A percentile compares a stretch with the other conserved stretches of the same genome.
Evolutionary conservation across 2,329 filamentous ascomycete genomes (phyloP).

Genomic region (Penicillium hordei): DNA sequence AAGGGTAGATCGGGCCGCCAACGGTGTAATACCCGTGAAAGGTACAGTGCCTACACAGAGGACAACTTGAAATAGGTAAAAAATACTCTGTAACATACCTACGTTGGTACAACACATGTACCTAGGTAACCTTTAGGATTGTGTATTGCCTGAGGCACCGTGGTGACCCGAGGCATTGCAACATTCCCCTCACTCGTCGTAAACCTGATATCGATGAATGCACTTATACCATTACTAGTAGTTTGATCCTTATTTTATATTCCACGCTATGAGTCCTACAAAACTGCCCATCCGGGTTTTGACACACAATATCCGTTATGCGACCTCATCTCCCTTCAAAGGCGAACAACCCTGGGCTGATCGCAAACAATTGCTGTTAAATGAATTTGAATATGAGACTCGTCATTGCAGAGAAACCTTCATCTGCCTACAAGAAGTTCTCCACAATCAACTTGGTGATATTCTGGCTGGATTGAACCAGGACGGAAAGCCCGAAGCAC

Average conservation of each 20-base stretch:
- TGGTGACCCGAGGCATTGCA: background rate
- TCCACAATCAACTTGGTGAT: constrained; percentile 54
- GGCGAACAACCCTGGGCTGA: constrained; percentile 54
- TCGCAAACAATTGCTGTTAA: constrained; percentile 48
- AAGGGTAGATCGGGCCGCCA: background rate
- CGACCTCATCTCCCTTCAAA: constrained; percentile 49
- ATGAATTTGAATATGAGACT: constrained; percentile 50
- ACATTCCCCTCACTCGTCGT: background rate
- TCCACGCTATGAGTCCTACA: constrained; percentile 27
- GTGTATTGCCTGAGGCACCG: background rate
- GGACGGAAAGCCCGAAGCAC: constrained; percentile 11
- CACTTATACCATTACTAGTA: background rate
- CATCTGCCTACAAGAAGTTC: constrained; percentile 58
- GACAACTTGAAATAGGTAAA: background rate
- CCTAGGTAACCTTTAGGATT: background rate
- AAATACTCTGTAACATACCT: background rate
- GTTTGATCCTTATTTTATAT: background rate
- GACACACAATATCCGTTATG: constrained; percentile 60
- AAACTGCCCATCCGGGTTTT: constrained; percentile 49
- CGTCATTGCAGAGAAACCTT: constrained; percentile 48
- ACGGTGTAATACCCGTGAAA: background rate
- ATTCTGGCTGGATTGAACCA: constrained; percentile 50
- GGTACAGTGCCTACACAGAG: background rate
- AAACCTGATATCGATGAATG: background rate
- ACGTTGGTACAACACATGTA: background rate